Percentiles rank a stretch among this genome's conserved stretches.
These are phyloP conservation scores for Rhizoclosmatium sp. DNA, from an alignment of 192 early-diverging fungal species.

Conservation along the genomic window DNA sequence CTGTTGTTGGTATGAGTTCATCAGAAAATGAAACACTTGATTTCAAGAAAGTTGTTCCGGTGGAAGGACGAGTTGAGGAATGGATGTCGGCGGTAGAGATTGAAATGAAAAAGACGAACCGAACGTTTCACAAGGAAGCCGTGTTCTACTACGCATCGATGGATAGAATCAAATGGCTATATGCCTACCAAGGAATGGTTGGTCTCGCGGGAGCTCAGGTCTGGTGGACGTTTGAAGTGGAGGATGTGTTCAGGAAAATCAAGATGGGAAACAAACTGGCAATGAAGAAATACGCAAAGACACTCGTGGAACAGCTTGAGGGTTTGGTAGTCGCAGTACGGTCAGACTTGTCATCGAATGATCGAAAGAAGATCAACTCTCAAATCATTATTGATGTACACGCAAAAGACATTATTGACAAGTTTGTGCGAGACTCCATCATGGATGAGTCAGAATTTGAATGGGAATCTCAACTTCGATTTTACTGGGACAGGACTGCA, in stretches of 20 bases:
- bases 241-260: conserved; percentile 67
- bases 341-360: conserved; percentile 59
- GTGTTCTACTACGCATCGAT: conserved; percentile 66
- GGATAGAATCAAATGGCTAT: conserved; percentile 64
- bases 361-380: conserved; percentile 63
- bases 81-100: conserved; percentile 67
- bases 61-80: conserved; percentile 67
- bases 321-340: conserved; percentile 61
- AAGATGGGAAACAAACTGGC: conserved; percentile 65
- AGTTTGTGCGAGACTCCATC: conserved; percentile 64
- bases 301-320: conserved; percentile 62
- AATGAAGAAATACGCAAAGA: conserved; percentile 65
- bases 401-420: conserved; percentile 68
- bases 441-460: conserved; percentile 67
- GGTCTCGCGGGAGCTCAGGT: conserved; percentile 67
- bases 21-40: conserved; percentile 64
- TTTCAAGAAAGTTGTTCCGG: conserved; percentile 52
- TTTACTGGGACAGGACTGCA: conserved; percentile 62
- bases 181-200: conserved; percentile 62
- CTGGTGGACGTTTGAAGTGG: conserved; percentile 76
- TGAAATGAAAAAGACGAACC: conserved; percentile 69
- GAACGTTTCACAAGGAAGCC: conserved; percentile 69
- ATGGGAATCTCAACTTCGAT: conserved; percentile 70
- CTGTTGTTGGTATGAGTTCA: conserved; percentile 64
- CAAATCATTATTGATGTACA: conserved; percentile 72